Conservation (phyloP, 805 yeast genomes). For the Cyberlindnera maritima region DNA sequence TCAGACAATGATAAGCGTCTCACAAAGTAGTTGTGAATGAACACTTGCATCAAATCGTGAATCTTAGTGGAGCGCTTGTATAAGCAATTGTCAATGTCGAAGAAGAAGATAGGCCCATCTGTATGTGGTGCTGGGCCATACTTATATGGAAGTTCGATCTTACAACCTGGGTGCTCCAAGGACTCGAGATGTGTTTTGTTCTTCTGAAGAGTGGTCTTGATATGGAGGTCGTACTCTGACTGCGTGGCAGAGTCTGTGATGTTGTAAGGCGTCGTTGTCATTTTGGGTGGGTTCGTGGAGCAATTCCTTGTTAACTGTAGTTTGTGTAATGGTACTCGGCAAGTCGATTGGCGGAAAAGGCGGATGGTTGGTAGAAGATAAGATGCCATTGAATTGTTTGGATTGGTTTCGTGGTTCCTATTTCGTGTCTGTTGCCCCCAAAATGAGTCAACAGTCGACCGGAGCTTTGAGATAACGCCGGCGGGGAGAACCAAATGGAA, state of each 20-base stretch:
- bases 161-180: slow-evolving; percentile 34
- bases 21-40: slow-evolving; percentile 79
- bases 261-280: neutral
- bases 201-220: slow-evolving; percentile 19
- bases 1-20: slow-evolving; percentile 57
- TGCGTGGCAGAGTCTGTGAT: slow-evolving; percentile 12
- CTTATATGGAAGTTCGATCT: slow-evolving; percentile 29
- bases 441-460: neutral
- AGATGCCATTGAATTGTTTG: neutral
- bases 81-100: slow-evolving; percentile 92
- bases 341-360: neutral
- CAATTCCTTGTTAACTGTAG: neutral
- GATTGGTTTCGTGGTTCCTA: neutral
- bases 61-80: slow-evolving; percentile 73
- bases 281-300: neutral
- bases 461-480: no score
- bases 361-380: neutral
- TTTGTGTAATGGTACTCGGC: neutral
- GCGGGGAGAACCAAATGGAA: no score
- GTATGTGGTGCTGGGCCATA: slow-evolving; percentile 25
- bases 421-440: neutral
- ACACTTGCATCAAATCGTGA: slow-evolving; percentile 84
- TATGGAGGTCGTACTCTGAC: slow-evolving; percentile 16
- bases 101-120: slow-evolving; percentile 55
- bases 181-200: slow-evolving; percentile 33